A percentile compares a stretch with the other conserved stretches of the same genome.
Conservation (phyloP, 495 filamentous ascomycete genomes). For the Xylaria castorea region DNA sequence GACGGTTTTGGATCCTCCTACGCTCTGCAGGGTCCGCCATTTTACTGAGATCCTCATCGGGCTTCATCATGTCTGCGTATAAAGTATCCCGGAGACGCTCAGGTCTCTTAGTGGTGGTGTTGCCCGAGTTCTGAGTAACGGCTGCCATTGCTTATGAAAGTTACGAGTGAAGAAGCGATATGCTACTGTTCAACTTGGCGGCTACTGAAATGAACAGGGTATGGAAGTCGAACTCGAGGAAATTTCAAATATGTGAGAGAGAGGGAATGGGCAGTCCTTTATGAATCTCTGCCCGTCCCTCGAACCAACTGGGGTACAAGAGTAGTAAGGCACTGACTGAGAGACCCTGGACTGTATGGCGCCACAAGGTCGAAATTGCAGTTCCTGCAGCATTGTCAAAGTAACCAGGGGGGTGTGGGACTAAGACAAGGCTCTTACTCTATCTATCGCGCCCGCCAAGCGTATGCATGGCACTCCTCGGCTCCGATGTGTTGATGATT, state of each 20-base stretch:
- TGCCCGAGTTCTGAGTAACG: slow-evolving; percentile 19
- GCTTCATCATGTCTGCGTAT: slow-evolving; percentile 55
- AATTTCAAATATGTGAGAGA: slow-evolving; percentile 23
- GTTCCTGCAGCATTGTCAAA: slow-evolving; percentile 27
- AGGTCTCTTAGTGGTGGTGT: slow-evolving; percentile 25
- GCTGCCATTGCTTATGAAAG: slow-evolving; percentile 26
- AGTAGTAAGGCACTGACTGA: slow-evolving; percentile 18
- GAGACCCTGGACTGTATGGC: slow-evolving; percentile 22
- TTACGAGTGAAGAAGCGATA: slow-evolving; percentile 22
- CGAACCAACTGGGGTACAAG: slow-evolving; percentile 16
- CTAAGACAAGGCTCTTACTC: slow-evolving; percentile 18
- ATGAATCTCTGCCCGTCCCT: slow-evolving; percentile 21
- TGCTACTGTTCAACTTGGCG: slow-evolving; percentile 13
- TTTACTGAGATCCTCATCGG: slow-evolving; percentile 89
- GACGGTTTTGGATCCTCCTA: slow-evolving; percentile 81
- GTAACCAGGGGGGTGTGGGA: slow-evolving; percentile 24
- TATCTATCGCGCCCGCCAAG: slow-evolving; percentile 17
- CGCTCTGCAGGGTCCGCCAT: slow-evolving; percentile 85
- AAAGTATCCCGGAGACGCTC: slow-evolving; percentile 30
- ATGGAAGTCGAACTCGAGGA: slow-evolving; percentile 20
- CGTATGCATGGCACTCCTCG: slow-evolving; percentile 25
- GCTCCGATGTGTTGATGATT: slow-evolving; percentile 20
- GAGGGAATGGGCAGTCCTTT: slow-evolving; percentile 23
- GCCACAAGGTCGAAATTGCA: slow-evolving; percentile 25
- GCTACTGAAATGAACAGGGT: slow-evolving; percentile 16